Evolutionary conservation across 2,329 filamentous ascomycete genomes (phyloP), one percentile per base, ranked within the genome.

Genomic region (Thermoascus crustaceus): DNA sequence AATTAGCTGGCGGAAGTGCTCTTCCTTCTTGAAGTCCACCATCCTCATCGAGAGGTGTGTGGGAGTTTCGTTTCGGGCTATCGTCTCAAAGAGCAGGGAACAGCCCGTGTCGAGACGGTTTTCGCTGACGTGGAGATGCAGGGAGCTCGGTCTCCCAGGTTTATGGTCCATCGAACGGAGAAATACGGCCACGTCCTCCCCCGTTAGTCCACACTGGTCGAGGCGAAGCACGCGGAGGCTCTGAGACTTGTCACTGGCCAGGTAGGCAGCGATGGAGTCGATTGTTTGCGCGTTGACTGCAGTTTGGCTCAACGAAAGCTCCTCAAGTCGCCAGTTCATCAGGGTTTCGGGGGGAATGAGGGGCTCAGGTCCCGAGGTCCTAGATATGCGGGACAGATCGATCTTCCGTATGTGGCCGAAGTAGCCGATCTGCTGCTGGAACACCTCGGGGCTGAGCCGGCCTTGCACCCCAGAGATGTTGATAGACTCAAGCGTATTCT

Each of bases 391-490:
- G 6, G 79, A 81, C 3, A 85, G 58, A 45, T 83, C 75, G 35
- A 84, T 64, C 44, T 75, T 79, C 25, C 78, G 72, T 23, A 85
- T 71, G 38, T 75, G 77, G 22, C 72, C 71, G 58, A 84, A 82
- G 36, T 78, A 74, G 16, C 75, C 73, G 52, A 84, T 75, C 40
- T 80, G 76, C 32, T 73, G 72, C 45, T 80, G 78, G 35, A 84
- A 77, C n/a, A 72, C 64, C 10, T 74, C 66, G 0, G 79, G 75
- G 34, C 75, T 76, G 24, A 84, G 63, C 2, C 80, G 72, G 19
- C 78, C 77, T 38, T 76, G 73, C 42, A 82, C 78, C 8, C 76
- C 76, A 3, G 80, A 80, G 8, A 85, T 71, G 49, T 83, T 72
- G 39, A 85, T 64, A 1, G 73, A 73, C 52, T 85, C 80, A 14